Evolutionary conservation across 352 stramenopile genomes (phyloP).

Genomic region (Globisporangium carolinianum): DNA sequence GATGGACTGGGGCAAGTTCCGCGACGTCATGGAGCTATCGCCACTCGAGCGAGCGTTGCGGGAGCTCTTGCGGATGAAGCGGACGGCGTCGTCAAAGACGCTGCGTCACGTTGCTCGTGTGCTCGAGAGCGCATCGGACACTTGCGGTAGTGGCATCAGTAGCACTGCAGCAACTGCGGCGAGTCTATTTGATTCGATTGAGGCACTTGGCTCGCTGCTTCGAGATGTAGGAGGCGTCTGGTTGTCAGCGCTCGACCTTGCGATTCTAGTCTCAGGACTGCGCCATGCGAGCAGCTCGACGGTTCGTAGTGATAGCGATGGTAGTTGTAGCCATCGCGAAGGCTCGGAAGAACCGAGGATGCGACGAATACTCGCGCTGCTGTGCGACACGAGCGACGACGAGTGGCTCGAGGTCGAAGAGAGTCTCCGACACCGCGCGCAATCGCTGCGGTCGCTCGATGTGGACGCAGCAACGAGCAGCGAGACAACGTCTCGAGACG

Average conservation of each 20-base stretch:
- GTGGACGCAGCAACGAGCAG: not conserved
- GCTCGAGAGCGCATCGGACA: no score
- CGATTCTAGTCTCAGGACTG: constrained; percentile 8
- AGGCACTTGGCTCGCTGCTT: not conserved
- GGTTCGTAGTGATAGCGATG: no score
- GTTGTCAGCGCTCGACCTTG: constrained; percentile 6
- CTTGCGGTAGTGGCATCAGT: not conserved
- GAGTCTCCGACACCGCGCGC: constrained; percentile 1
- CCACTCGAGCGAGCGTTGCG: constrained; percentile 11
- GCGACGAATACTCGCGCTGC: not conserved
- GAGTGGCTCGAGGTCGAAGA: constrained; percentile 11
- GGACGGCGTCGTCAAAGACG: not conserved
- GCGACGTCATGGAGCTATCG: constrained; percentile 12
- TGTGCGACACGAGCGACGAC: constrained; percentile 11
- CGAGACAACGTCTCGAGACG: not conserved
- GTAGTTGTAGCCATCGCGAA: no score
- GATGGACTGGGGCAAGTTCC: constrained; percentile 20
- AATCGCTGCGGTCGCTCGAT: not conserved
- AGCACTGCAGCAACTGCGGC: not conserved
- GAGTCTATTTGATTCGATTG: constrained; percentile 1
- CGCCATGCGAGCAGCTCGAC: constrained; percentile 1
- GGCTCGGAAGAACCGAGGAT: not conserved
- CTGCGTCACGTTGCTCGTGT: no score
- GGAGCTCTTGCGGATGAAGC: constrained; percentile 4
- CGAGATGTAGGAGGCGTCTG: not conserved